A percentile compares a stretch with the other conserved stretches of the same genome.
Evolutionary conservation across 1,284 basidiomycete genomes (phyloP).

Genomic region (Termitomyces sp.): DNA sequence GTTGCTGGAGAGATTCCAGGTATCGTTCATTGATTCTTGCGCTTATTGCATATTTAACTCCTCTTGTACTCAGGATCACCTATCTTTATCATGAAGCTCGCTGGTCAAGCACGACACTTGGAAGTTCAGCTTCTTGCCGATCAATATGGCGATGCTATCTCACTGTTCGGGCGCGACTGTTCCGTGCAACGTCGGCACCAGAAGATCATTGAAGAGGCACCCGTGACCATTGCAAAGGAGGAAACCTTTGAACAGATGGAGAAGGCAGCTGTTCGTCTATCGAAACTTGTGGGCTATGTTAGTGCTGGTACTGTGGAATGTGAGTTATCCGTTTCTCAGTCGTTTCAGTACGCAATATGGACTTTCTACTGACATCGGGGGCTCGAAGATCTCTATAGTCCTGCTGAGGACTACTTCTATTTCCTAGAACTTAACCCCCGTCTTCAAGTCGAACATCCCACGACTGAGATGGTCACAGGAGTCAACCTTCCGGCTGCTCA

Average conservation of each 20-base stretch:
- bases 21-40: conserved; percentile 29
- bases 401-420: conserved; percentile 89
- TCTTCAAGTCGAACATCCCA: conserved; percentile 99
- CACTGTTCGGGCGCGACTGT: conserved; percentile 98
- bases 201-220: conserved; percentile 99
- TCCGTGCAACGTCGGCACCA: conserved; percentile 99
- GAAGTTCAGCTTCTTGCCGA: conserved; percentile 95
- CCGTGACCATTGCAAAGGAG: conserved; percentile 93
- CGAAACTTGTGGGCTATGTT: conserved; percentile 98
- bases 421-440: conserved; percentile 99
- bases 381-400: conserved; percentile 85
- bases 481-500: conserved; percentile 98
- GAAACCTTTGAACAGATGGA: conserved; percentile 97
- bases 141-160: conserved; percentile 99
- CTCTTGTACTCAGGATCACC: conserved; percentile 71
- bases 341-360: background rate
- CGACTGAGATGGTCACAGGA: conserved; percentile 99
- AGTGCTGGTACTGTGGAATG: conserved; percentile 99
- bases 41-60: background rate
- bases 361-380: conserved; percentile 10
- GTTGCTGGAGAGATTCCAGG: conserved; percentile 97
- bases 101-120: conserved; percentile 93
- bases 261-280: conserved; percentile 93
- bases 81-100: conserved; percentile 99
- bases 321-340: conserved; percentile 33